phyloP scores from a whole-genome alignment of 2,329 filamentous ascomycete genomes.

The Penicillium nordicum region DNA sequence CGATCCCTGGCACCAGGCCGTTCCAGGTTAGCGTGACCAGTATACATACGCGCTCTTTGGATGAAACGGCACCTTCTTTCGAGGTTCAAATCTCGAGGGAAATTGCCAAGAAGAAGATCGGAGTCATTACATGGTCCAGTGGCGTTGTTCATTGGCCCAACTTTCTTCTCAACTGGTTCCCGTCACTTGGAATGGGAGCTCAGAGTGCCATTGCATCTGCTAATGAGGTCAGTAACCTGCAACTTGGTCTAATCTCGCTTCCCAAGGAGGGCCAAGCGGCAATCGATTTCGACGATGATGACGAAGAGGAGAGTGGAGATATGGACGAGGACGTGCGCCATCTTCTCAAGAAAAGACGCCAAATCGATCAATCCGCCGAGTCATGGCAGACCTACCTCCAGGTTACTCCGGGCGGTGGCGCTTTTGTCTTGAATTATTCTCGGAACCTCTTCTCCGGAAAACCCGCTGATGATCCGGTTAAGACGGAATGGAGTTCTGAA shows the following conservation, averaged over 20 bases:
- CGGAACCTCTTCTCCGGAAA: conserved; percentile 39
- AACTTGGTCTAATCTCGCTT: conserved; percentile 33
- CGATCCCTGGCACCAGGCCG: conserved; percentile 33
- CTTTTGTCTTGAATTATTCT: conserved; percentile 35
- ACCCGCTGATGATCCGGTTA: conserved; percentile 29
- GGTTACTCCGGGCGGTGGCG: conserved; percentile 28
- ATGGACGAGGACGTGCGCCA: conserved; percentile 13
- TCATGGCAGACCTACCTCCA: conserved; percentile 33
- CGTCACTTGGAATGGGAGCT: conserved; percentile 23
- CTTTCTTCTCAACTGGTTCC: conserved; percentile 23
- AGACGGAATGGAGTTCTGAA: conserved; percentile 42
- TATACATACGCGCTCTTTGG: conserved; percentile 29
- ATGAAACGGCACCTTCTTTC: conserved; percentile 29
- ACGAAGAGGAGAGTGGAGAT: conserved; percentile 21
- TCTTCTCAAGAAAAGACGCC: conserved; percentile 14
- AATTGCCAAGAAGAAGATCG: conserved; percentile 31
- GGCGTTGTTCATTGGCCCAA: conserved; percentile 38
- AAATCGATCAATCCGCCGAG: conserved; percentile 27
- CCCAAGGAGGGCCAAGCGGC: conserved; percentile 18
- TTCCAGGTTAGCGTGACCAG: conserved; percentile 31
- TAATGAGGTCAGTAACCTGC: conserved; percentile 30
- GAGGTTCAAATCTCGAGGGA: conserved; percentile 32
- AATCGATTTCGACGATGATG: conserved; percentile 24
- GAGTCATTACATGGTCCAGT: conserved; percentile 37
- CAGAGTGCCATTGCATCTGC: conserved; percentile 18